Evolutionary conservation across 306 rosid genomes (phyloP).

Genomic region (Begonia masoniana): DNA sequence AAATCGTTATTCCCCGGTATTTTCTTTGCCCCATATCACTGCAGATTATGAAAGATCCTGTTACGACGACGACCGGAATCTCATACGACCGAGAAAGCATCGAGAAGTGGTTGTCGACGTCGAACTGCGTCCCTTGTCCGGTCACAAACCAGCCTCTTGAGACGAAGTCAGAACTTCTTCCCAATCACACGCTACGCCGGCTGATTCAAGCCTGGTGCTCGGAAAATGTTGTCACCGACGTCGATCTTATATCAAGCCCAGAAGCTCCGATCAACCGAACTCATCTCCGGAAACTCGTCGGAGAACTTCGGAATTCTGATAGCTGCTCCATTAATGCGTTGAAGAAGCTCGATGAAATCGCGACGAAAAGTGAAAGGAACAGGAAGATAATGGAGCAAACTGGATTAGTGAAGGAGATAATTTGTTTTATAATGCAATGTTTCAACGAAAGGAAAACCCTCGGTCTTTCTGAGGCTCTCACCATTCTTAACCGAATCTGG

Average conservation of each 20-base stretch:
- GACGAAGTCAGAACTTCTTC: slow-evolving; percentile 30
- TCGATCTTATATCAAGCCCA: slow-evolving; percentile 29
- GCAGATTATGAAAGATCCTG: slow-evolving; percentile 65
- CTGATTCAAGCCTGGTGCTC: slow-evolving; percentile 52
- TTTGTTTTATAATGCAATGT: slow-evolving; percentile 17
- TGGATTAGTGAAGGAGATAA: slow-evolving; percentile 36
- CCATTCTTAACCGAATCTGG: slow-evolving; percentile 30
- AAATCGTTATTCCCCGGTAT: slow-evolving; percentile 42
- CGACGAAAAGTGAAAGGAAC: slow-evolving; percentile 29
- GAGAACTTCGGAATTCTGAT: slow-evolving; percentile 11
- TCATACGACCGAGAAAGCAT: slow-evolving; percentile 70
- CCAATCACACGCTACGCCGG: slow-evolving; percentile 55
- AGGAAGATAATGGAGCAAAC: slow-evolving; percentile 37
- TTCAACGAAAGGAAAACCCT: slow-evolving; percentile 19
- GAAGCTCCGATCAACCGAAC: slow-evolving; percentile 17
- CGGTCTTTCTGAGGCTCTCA: slow-evolving; percentile 31
- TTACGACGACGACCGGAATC: slow-evolving; percentile 49
- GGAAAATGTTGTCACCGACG: slow-evolving; percentile 16
- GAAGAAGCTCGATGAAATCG: slow-evolving; percentile 26
- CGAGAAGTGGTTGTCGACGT: slow-evolving; percentile 34
- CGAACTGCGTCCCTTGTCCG: slow-evolving; percentile 32
- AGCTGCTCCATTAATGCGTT: slow-evolving; percentile 3
- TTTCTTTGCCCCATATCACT: slow-evolving; percentile 66
- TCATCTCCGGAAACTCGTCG: slow-evolving; percentile 22
- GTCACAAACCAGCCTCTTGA: slow-evolving; percentile 44